Conservation (phyloP, 768 basidiomycete genomes). For the Hericium rajendrae region DNA sequence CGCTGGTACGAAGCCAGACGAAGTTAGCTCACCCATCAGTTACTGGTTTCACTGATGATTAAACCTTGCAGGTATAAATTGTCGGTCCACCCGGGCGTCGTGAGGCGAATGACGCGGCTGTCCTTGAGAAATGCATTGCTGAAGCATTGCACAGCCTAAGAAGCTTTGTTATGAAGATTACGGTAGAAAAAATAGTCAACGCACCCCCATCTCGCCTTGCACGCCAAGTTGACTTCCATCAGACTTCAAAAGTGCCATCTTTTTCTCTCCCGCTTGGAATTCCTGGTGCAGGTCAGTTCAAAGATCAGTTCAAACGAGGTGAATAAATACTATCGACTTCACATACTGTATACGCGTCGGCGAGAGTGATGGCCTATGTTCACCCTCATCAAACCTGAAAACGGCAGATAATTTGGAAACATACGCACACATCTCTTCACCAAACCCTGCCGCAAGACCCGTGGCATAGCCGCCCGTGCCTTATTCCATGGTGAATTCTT, state of each 20-base stretch:
- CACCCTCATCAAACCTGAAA: too few species aligned
- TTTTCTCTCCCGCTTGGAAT: not conserved
- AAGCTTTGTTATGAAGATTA: not conserved
- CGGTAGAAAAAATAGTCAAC: not conserved
- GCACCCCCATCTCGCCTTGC: not conserved
- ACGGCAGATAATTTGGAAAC: too few species aligned
- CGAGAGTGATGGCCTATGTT: too few species aligned
- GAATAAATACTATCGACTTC: not conserved
- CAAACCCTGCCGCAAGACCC: too few species aligned
- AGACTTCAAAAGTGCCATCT: not conserved
- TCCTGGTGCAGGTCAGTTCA: not conserved
- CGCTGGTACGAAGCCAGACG: not conserved
- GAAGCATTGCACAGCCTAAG: not conserved
- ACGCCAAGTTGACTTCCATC: not conserved
- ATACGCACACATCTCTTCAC: too few species aligned
- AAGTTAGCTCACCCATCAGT: not conserved
- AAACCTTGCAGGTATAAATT: not conserved
- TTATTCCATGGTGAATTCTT: too few species aligned
- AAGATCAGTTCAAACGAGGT: not conserved
- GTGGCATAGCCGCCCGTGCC: too few species aligned
- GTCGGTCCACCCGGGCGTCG: not conserved
- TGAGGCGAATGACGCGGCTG: not conserved
- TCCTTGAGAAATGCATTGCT: not conserved
- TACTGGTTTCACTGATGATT: not conserved
- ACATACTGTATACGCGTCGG: too few species aligned